Evolutionary conservation across 257 asterid genomes (phyloP).

Genomic region (Datura wrightii): DNA sequence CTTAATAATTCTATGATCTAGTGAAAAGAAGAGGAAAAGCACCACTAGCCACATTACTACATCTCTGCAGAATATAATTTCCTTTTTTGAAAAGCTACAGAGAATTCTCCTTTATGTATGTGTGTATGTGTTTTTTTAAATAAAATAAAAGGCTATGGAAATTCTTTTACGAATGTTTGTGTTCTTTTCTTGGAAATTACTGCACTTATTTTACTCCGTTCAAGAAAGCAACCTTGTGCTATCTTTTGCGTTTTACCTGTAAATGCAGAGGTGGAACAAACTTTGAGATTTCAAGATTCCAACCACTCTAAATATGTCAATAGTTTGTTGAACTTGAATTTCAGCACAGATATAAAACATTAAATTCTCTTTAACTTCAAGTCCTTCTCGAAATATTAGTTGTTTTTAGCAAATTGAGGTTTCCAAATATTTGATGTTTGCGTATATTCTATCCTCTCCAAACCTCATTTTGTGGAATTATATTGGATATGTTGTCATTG

Average conservation of each 20-base stretch:
- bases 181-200: not conserved
- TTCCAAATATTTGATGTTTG: no score
- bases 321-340: not conserved
- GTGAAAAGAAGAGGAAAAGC: not conserved
- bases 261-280: not conserved
- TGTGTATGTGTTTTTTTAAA: no score
- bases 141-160: not conserved
- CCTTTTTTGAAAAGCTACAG: not conserved
- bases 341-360: not conserved
- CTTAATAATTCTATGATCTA: not conserved
- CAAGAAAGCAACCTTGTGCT: not conserved
- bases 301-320: not conserved
- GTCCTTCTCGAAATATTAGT: no score
- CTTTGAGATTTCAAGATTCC: not conserved
- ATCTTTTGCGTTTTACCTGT: not conserved
- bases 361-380: no score
- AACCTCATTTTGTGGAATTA: no score
- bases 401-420: no score
- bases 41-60: not conserved
- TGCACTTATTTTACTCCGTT: not conserved
- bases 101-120: conserved; percentile 28
- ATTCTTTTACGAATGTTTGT: no score
- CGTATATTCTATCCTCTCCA: no score
- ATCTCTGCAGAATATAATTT: not conserved
- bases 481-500: no score